These are phyloP conservation scores for Aureobasidium mangrovei DNA, from an alignment of 2,329 filamentous ascomycete genomes.

Conservation along the genomic window DNA sequence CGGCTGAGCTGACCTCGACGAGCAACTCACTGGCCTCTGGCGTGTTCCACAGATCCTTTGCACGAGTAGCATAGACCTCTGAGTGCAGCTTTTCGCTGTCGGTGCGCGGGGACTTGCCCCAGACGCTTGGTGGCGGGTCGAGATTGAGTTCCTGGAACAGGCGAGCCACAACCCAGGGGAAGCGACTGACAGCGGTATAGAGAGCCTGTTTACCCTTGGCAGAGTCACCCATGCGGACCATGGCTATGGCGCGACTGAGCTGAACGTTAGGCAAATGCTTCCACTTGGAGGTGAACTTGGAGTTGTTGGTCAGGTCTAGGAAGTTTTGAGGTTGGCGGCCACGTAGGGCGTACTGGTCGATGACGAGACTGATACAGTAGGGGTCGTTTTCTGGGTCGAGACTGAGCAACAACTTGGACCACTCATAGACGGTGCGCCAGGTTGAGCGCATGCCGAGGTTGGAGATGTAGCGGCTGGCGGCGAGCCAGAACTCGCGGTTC, in stretches of 20 bases:
- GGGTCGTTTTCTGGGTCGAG: conserved; percentile 67
- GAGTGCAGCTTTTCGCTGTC: conserved; percentile 60
- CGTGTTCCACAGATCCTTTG: conserved; percentile 81
- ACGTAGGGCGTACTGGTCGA: conserved; percentile 78
- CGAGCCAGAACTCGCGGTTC: conserved; percentile 88
- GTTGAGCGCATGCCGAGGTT: conserved; percentile 86
- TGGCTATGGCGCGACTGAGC: conserved; percentile 69
- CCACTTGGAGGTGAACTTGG: conserved; percentile 40
- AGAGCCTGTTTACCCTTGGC: conserved; percentile 58
- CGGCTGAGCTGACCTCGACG: conserved; percentile 55
- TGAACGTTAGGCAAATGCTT: conserved; percentile 58
- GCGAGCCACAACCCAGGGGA: conserved; percentile 77
- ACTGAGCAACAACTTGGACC: conserved; percentile 75
- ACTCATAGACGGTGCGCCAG: conserved; percentile 86
- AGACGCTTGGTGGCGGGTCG: conserved; percentile 67
- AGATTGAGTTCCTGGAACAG: conserved; percentile 75
- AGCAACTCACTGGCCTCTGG: conserved; percentile 61
- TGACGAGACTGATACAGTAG: conserved; percentile 69
- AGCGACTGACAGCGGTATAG: conserved; percentile 56
- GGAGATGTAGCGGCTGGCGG: conserved; percentile 78
- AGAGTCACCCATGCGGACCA: conserved; percentile 59
- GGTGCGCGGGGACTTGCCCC: conserved; percentile 64
- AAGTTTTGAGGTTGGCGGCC: conserved; percentile 70
- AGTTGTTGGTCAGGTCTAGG: conserved; percentile 55
- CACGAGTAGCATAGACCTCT: conserved; percentile 64